phyloP scores from a whole-genome alignment of 1,284 basidiomycete species.

The Fomes fomentarius region DNA sequence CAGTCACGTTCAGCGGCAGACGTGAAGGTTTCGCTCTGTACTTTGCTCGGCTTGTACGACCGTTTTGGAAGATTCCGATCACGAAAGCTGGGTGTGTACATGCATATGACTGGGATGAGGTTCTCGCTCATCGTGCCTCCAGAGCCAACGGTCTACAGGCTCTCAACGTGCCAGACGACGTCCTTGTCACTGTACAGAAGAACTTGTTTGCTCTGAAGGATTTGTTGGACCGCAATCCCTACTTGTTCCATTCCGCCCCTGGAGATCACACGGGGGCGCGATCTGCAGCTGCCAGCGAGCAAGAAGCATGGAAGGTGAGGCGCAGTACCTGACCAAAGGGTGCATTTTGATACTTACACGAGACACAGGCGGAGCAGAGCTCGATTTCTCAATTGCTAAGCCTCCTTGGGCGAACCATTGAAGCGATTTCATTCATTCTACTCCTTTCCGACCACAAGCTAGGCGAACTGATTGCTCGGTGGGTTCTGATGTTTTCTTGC shows the following conservation, averaged over 20 bases:
- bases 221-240: slow-evolving; percentile 78
- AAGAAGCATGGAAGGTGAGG: slow-evolving; percentile 83
- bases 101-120: not conserved
- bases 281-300: slow-evolving; percentile 59
- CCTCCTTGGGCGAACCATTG: slow-evolving; percentile 83
- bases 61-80: slow-evolving; percentile 87
- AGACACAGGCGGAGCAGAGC: slow-evolving; percentile 73
- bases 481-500: too few species aligned
- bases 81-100: slow-evolving; percentile 58
- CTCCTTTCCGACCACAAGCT: slow-evolving; percentile 91
- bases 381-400: slow-evolving; percentile 76
- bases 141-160: slow-evolving; percentile 45
- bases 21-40: slow-evolving; percentile 91
- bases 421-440: slow-evolving; percentile 92
- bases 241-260: slow-evolving; percentile 77
- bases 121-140: not conserved
- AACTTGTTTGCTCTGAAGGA: slow-evolving; percentile 79
- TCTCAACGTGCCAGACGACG: slow-evolving; percentile 63
- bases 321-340: not conserved
- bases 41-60: slow-evolving; percentile 82
- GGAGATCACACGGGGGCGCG: slow-evolving; percentile 61
- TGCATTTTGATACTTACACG: not conserved
- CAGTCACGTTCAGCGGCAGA: slow-evolving; percentile 83
- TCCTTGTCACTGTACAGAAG: slow-evolving; percentile 73
- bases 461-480: slow-evolving; percentile 85